These are phyloP conservation scores for Syzygium aromaticum DNA, from an alignment of 345 rosid species.

Conservation along the genomic window DNA sequence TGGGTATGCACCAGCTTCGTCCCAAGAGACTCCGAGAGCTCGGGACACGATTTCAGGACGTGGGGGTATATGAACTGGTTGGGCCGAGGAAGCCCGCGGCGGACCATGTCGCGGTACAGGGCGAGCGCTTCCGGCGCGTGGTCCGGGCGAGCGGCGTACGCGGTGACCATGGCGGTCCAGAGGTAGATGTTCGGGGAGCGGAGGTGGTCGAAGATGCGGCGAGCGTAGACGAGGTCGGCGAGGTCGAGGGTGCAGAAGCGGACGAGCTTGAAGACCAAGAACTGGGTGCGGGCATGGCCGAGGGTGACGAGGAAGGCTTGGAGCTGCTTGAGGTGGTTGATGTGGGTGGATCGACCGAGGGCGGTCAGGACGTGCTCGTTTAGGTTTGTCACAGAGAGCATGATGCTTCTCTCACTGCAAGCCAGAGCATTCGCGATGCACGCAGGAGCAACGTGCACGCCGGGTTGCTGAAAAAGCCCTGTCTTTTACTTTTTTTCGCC, in stretches of 20 bases:
- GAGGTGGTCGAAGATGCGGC: conserved; percentile 48
- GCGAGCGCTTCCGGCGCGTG: conserved; percentile 34
- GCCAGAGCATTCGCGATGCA: not conserved
- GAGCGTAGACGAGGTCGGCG: conserved; percentile 47
- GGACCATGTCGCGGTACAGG: conserved; percentile 51
- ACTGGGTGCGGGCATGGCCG: conserved; percentile 51
- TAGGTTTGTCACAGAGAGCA: conserved; percentile 6
- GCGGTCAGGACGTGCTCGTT: conserved; percentile 20
- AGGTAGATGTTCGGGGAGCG: conserved; percentile 46
- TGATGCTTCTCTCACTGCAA: not conserved
- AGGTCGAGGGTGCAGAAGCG: conserved; percentile 63
- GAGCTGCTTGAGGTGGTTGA: conserved; percentile 66
- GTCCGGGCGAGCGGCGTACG: conserved; percentile 44
- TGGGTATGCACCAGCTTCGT: conserved; percentile 54
- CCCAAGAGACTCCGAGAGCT: conserved; percentile 8
- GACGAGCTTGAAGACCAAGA: conserved; percentile 67
- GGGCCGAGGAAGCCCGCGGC: conserved; percentile 37
- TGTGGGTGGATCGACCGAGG: conserved; percentile 40
- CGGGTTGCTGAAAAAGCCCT: not conserved
- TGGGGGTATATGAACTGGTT: conserved; percentile 71
- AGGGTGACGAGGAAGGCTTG: conserved; percentile 45
- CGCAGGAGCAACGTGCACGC: not conserved
- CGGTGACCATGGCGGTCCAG: conserved; percentile 70
- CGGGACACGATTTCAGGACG: conserved; percentile 44
- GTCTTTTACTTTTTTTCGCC: not conserved